These are phyloP conservation scores for Ramalina intermedia DNA, from an alignment of 495 filamentous ascomycete species.

Conservation along the genomic window DNA sequence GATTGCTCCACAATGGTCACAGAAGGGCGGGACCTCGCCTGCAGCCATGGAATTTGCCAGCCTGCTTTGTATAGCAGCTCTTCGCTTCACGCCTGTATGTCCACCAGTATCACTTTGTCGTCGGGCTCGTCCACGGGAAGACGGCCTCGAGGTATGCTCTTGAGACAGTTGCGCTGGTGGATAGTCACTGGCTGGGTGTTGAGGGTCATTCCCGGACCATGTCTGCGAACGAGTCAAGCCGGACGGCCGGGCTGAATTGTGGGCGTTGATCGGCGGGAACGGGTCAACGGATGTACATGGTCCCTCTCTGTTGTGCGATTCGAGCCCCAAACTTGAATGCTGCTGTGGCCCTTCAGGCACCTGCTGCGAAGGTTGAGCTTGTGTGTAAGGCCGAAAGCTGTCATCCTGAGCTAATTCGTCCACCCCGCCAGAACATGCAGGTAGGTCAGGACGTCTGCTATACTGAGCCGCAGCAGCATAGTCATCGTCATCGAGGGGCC, in stretches of 20 bases:
- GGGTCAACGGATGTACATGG: slow-evolving; percentile 23
- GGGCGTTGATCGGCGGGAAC: slow-evolving; percentile 35
- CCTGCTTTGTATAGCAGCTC: slow-evolving; percentile 45
- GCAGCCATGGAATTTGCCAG: slow-evolving; percentile 50
- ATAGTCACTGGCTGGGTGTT: slow-evolving; percentile 12
- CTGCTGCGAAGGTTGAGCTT: neutral
- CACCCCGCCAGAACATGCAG: neutral
- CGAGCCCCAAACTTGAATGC: neutral
- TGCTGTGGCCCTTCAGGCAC: slow-evolving; percentile 2
- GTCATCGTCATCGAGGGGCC: slow-evolving; percentile 20
- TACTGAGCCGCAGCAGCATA: slow-evolving; percentile 13
- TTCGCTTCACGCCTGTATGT: slow-evolving; percentile 28
- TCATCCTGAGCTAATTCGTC: neutral
- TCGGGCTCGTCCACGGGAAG: slow-evolving; percentile 1
- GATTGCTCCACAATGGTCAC: slow-evolving; percentile 84
- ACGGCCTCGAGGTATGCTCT: slow-evolving; percentile 3
- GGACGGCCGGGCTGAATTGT: slow-evolving; percentile 38
- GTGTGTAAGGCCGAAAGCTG: neutral
- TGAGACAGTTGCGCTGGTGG: neutral
- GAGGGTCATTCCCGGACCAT: slow-evolving; percentile 24
- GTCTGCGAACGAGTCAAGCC: slow-evolving; percentile 32
- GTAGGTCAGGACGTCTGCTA: slow-evolving; percentile 12
- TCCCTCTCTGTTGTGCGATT: slow-evolving; percentile 4
- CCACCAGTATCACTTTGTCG: slow-evolving; percentile 18
- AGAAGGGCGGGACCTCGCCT: slow-evolving; percentile 71